Conservation (phyloP, 441 rosid genomes). For the Pelargonium australe region DNA sequence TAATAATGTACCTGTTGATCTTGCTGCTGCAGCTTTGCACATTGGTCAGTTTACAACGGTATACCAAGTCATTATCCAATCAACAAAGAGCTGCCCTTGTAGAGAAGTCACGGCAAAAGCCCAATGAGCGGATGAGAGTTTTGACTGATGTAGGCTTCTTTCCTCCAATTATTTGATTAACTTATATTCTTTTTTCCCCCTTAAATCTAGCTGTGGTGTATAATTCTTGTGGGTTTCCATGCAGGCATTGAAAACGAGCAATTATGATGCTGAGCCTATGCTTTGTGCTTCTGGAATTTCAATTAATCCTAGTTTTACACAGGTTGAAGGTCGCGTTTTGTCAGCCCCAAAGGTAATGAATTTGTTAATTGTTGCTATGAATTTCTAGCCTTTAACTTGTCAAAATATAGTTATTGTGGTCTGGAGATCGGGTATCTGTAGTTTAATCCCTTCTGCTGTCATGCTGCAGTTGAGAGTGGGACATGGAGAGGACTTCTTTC, state of each 20-base stretch:
- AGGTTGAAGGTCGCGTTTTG: conserved; percentile 59
- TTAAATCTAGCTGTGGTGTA: background rate
- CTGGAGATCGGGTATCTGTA: no score
- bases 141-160: conserved; percentile 42
- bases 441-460: background rate
- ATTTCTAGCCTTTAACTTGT: background rate
- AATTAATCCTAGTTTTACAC: conserved; percentile 44
- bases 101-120: conserved; percentile 78
- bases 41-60: conserved; percentile 69
- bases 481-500: conserved; percentile 49
- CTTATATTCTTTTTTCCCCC: no score
- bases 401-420: background rate
- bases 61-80: conserved; percentile 55
- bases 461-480: conserved; percentile 54
- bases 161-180: background rate
- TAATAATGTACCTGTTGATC: background rate
- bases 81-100: conserved; percentile 73
- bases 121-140: conserved; percentile 68
- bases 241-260: conserved; percentile 48
- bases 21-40: conserved; percentile 43
- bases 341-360: background rate
- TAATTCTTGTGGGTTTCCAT: background rate
- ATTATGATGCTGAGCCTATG: conserved; percentile 62
- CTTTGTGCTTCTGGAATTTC: conserved; percentile 61
- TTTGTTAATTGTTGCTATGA: background rate